Conservation (phyloP, 768 basidiomycete genomes). For the Hygrocybe punicea region DNA sequence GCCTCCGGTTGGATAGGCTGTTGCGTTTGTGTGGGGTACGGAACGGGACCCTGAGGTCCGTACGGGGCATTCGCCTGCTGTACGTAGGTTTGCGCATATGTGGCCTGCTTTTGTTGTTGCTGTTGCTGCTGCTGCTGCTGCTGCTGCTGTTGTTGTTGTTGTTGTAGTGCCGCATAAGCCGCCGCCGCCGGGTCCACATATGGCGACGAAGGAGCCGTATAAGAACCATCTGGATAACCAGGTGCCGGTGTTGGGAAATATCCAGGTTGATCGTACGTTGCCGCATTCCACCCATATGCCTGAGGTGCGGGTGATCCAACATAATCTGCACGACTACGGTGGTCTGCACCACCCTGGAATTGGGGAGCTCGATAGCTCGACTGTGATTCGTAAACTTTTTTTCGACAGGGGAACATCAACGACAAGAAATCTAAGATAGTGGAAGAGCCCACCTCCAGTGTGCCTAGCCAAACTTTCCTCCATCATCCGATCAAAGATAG, state of each 20-base stretch:
- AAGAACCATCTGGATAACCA: conserved; percentile 5
- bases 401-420: neutral
- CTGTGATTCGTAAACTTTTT: conserved; percentile 55
- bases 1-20: conserved; percentile 14
- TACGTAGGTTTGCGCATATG: conserved; percentile 34
- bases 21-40: conserved; percentile 36
- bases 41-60: conserved; percentile 39
- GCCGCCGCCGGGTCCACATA: conserved; percentile 23
- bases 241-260: conserved; percentile 22
- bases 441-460: conserved; percentile 45
- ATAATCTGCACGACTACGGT: conserved; percentile 25
- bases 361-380: conserved; percentile 26
- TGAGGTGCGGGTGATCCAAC: conserved; percentile 31
- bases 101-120: conserved; percentile 21
- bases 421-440: conserved; percentile 7
- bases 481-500: conserved; percentile 92
- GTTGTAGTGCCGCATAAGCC: conserved; percentile 3
- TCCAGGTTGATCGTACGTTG: conserved; percentile 12
- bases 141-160: conserved; percentile 8
- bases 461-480: conserved; percentile 82
- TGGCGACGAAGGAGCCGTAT: conserved; percentile 25
- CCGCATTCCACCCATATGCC: conserved; percentile 52
- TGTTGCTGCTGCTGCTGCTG: conserved; percentile 7
- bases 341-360: conserved; percentile 26
- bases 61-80: conserved; percentile 21